phyloP scores from a whole-genome alignment of 768 basidiomycete species.

The Boletus vinaceobasis region DNA sequence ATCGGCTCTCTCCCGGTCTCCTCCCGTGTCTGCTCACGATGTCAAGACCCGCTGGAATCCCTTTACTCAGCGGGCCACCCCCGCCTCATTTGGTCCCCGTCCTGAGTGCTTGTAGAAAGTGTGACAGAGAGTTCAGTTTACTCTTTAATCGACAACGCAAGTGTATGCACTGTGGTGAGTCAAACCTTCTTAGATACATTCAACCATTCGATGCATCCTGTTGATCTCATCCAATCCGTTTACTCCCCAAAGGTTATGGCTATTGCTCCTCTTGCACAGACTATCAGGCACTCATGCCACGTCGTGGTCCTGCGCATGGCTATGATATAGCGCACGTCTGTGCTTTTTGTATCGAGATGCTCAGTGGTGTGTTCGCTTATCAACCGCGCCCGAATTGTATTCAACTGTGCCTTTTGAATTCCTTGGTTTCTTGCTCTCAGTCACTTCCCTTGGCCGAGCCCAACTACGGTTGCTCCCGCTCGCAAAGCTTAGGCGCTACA shows the following conservation, averaged over 20 bases:
- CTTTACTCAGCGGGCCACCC: constrained; percentile 68
- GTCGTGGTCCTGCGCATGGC: constrained; percentile 46
- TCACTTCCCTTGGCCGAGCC: constrained; percentile 62
- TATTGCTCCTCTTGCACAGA: constrained; percentile 76
- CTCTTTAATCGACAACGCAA: constrained; percentile 59
- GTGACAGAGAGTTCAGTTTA: constrained; percentile 69
- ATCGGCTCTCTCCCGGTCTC: not conserved
- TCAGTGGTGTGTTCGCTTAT: constrained; percentile 48
- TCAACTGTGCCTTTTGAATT: not conserved
- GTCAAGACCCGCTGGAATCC: constrained; percentile 46
- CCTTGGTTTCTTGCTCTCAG: constrained; percentile 32
- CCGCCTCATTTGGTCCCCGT: constrained; percentile 32
- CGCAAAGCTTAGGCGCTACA: constrained; percentile 64
- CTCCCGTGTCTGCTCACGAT: constrained; percentile 2
- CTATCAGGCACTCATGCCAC: constrained; percentile 77
- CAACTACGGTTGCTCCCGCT: constrained; percentile 56
- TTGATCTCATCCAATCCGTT: not conserved
- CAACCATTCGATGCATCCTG: not conserved
- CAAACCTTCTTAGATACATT: not conserved
- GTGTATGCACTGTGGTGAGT: constrained; percentile 76
- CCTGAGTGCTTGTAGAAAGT: constrained; percentile 57
- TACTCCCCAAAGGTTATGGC: constrained; percentile 48
- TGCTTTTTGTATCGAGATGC: constrained; percentile 66
- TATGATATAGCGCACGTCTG: constrained; percentile 69
- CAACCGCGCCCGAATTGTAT: not conserved